Evolutionary conservation across 257 asterid genomes (phyloP).

Genomic region (Capsicum pubescens): DNA sequence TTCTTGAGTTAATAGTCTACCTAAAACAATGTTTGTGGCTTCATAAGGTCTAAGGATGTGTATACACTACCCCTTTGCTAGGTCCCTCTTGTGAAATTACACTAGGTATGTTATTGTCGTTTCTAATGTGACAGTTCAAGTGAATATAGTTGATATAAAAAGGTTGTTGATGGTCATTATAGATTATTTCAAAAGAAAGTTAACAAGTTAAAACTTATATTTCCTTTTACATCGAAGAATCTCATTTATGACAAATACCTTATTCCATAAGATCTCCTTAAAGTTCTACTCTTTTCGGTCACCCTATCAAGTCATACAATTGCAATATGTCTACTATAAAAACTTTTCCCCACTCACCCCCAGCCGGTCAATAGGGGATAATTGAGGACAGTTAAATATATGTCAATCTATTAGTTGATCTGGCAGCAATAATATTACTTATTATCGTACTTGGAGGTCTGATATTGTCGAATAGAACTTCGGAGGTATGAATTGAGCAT

Average conservation of each 20-base stretch:
- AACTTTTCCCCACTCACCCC: neutral
- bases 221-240: neutral
- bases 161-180: too few species aligned
- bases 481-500: neutral
- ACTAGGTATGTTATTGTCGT: too few species aligned
- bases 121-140: too few species aligned
- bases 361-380: neutral
- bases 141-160: too few species aligned
- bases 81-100: too few species aligned
- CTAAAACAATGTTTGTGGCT: too few species aligned
- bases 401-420: neutral
- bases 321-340: neutral
- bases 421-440: neutral
- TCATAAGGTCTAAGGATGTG: too few species aligned
- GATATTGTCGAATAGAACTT: neutral
- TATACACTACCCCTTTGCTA: too few species aligned
- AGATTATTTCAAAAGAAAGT: neutral
- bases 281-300: neutral
- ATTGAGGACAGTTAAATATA: neutral
- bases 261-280: neutral
- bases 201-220: neutral
- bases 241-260: neutral
- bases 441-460: neutral
- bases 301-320: neutral
- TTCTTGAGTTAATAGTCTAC: too few species aligned